A percentile compares a stretch with the other conserved stretches of the same genome.
These are phyloP conservation scores for Houttuynia cordata DNA, from an alignment of 164 flowering plant species.

Conservation along the genomic window DNA sequence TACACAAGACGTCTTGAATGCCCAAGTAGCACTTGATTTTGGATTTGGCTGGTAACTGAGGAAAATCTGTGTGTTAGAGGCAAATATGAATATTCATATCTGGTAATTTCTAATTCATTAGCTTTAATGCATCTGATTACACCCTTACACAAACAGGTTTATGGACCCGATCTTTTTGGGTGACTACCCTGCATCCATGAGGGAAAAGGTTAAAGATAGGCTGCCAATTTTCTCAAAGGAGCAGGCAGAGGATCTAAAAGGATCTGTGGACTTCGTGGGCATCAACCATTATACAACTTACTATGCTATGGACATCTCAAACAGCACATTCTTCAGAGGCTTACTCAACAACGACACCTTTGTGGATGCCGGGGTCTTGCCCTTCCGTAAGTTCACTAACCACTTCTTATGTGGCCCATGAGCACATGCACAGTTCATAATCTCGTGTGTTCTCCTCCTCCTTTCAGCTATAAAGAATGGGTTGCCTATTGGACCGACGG, in stretches of 20 bases:
- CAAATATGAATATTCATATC: too few relatives aligned
- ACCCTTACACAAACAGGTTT: constrained; percentile 57
- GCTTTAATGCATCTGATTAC: too few relatives aligned
- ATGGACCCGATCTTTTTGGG: constrained; percentile 67
- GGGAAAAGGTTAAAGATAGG: constrained; percentile 42
- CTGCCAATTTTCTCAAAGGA: constrained; percentile 65
- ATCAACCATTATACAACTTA: constrained; percentile 75
- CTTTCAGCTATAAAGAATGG: constrained; percentile 57
- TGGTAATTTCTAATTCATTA: too few relatives aligned
- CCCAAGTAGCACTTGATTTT: constrained; percentile 65
- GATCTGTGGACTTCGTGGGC: constrained; percentile 64
- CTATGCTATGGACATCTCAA: constrained; percentile 7
- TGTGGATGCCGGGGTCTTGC: constrained; percentile 6
- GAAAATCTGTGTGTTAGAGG: background rate
- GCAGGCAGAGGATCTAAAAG: constrained; percentile 38
- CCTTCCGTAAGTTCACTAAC: background rate
- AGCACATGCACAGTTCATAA: too few relatives aligned
- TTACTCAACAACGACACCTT: constrained; percentile 2
- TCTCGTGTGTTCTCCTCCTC: background rate
- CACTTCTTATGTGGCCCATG: too few relatives aligned
- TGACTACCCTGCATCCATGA: constrained; percentile 75
- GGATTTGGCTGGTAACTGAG: constrained; percentile 74
- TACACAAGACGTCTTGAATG: constrained; percentile 50
- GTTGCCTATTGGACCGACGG: constrained; percentile 61
- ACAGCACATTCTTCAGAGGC: background rate